Percentiles rank a stretch among this genome's conserved stretches.
phyloP scores from a whole-genome alignment of 202 grass and related monocot genomes.

The Tripidium arundinaceum region DNA sequence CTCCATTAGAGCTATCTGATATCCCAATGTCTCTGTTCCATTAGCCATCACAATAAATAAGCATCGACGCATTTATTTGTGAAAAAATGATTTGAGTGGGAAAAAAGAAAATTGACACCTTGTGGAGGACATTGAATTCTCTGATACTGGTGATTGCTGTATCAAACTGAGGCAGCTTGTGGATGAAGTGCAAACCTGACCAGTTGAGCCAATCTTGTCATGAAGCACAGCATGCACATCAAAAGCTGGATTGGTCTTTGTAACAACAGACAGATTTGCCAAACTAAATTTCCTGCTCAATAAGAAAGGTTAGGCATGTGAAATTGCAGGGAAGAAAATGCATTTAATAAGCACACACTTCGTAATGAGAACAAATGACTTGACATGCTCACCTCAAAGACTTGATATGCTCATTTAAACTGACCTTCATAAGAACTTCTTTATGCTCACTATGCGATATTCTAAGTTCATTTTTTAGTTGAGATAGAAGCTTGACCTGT shows the following conservation, averaged over 20 bases:
- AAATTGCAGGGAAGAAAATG: too few species aligned
- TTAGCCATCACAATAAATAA: neutral
- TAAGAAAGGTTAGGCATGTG: too few species aligned
- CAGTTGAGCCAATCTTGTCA: slow-evolving; percentile 18
- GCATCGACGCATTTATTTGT: neutral
- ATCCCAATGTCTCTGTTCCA: neutral
- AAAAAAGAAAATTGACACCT: slow-evolving; percentile 14
- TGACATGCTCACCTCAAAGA: slow-evolving; percentile 48
- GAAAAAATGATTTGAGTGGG: neutral
- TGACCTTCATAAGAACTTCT: slow-evolving; percentile 54
- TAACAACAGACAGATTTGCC: too few species aligned
- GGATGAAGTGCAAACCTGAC: neutral
- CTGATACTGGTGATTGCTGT: slow-evolving; percentile 12
- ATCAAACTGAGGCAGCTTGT: slow-evolving; percentile 8
- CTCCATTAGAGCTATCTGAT: neutral
- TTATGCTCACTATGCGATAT: too few species aligned
- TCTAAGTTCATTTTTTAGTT: too few species aligned
- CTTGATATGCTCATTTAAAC: slow-evolving; percentile 52
- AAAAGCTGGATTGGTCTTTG: too few species aligned
- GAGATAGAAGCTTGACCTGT: too few species aligned
- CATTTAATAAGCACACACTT: slow-evolving; percentile 1
- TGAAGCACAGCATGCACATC: neutral
- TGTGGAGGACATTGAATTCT: neutral
- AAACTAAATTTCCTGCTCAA: too few species aligned
- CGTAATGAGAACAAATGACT: neutral